Evolutionary conservation across 352 stramenopile species (phyloP), one percentile per base, ranked within the genome.

Genomic region (Globisporangium perplexum): DNA sequence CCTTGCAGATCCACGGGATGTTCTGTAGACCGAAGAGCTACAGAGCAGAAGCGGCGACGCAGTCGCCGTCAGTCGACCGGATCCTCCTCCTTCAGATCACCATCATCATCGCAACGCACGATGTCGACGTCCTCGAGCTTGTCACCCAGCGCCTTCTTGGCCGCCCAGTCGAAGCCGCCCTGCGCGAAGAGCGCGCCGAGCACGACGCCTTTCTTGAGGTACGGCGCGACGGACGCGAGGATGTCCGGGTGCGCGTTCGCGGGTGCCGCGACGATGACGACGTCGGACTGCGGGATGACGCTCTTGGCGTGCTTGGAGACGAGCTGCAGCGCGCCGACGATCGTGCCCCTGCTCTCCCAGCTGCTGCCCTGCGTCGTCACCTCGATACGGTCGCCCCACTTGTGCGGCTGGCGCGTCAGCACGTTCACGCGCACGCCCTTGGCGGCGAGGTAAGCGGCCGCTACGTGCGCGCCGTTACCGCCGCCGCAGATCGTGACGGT

Each of bases 1-100:
- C 80, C 68, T 96, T 96, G 76, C 89, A 97, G 66, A 97, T 97
- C 89, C 89, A 97, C 46, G 89, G 89, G 60, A 97, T 97, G 77
- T 97, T 97, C 59, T 97, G 89, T 31, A 97, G 69, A 55, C 89
- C 89, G 55, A 97, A 96, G 52, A 97, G 77, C 77, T 91, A 54
- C 46, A 60, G 20, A 31, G 50, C n/a, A n/a, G n/a, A 43, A 11
- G 14, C n/a, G 17, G 17, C 0, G 26, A 18, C 22, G 30, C 4
- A 15, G 46, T 30, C 7, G 47, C 22, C 62, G 44, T 26, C 23
- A 53, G 10, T 45, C 41, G 47, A 20, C 33, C 14, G 58, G 42
- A 47, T 73, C 60, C 35, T 60, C 41, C n/a, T 49, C 52, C 22
- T 74, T 3, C 12, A 36, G 12, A 11, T 3, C 17, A 1, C n/a